These are phyloP conservation scores for Pinus tabuliformis DNA, from an alignment of 75 land plant species.

Conservation along the genomic window DNA sequence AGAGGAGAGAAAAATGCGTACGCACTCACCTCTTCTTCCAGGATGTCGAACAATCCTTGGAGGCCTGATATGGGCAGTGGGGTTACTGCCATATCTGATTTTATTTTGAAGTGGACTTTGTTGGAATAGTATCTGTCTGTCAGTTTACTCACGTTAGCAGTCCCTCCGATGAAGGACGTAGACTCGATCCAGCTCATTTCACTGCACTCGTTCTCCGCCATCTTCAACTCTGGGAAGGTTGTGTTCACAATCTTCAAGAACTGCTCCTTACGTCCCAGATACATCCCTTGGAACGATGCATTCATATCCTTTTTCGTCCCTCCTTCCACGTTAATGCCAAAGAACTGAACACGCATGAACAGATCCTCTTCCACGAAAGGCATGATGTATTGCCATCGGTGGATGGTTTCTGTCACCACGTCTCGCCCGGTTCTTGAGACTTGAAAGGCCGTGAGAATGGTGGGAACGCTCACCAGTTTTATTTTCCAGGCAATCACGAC, in stretches of 20 bases:
- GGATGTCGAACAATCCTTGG: background rate
- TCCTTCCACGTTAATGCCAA: background rate
- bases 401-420: background rate
- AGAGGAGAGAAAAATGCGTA: constrained; percentile 4
- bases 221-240: constrained; percentile 6
- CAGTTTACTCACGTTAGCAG: background rate
- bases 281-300: background rate
- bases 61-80: background rate
- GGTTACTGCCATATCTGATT: background rate
- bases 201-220: background rate
- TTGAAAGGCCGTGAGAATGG: background rate
- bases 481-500: constrained; percentile 14
- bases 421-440: background rate
- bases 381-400: background rate
- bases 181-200: constrained; percentile 6
- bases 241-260: background rate
- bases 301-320: background rate
- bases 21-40: background rate
- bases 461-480: background rate
- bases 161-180: background rate
- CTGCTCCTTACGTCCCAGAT: background rate
- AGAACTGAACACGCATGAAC: background rate
- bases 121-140: background rate
- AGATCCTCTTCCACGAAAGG: background rate
- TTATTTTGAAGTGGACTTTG: background rate